Percentiles rank a stretch among this genome's conserved stretches.
Conservation (phyloP, 2,329 filamentous ascomycete genomes). For the Neocatenulostroma microsporum region DNA sequence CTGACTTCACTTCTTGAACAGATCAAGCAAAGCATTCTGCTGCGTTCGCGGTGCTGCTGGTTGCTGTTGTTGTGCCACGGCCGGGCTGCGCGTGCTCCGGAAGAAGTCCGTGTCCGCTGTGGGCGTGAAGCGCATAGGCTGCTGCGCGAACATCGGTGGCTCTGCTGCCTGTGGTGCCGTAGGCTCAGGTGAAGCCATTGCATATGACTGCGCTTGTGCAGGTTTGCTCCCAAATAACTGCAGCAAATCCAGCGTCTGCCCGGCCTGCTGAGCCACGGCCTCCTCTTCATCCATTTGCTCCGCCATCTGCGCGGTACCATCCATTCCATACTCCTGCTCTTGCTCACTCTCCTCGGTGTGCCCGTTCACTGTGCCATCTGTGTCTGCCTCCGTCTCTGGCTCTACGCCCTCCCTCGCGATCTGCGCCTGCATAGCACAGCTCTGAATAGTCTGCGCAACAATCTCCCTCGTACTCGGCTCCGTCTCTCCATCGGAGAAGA, state of each 20-base stretch:
- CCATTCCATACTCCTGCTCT: conserved; percentile 7
- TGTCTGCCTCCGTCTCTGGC: conserved; percentile 1
- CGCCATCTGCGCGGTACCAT: conserved; percentile 4
- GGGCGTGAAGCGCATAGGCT: conserved; percentile 11
- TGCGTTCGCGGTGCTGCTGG: conserved; percentile 10
- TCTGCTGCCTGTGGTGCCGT: no score
- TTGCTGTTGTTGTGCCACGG: conserved; percentile 7
- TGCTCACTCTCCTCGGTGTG: conserved; percentile 1
- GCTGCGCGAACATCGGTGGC: no score
- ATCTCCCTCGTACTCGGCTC: conserved; percentile 35
- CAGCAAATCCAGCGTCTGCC: conserved; percentile 17
- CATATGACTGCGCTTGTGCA: conserved; percentile 6
- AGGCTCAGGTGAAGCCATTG: no score
- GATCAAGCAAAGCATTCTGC: conserved; percentile 19
- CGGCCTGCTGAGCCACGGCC: conserved; percentile 8
- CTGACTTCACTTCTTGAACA: conserved; percentile 21
- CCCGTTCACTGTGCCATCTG: neutral
- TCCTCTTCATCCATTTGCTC: conserved; percentile 8
- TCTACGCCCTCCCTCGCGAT: no score
- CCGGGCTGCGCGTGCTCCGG: conserved; percentile 10
- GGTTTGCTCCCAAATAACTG: conserved; percentile 16
- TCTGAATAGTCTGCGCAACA: conserved; percentile 48
- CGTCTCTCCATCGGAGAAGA: conserved; percentile 50
- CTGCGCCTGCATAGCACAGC: conserved; percentile 47
- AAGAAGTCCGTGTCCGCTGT: conserved; percentile 23